A percentile compares a stretch with the other conserved stretches of the same genome.
phyloP scores from a whole-genome alignment of 1,139 yeast genomes.

The Meyerozyma carpophila region DNA sequence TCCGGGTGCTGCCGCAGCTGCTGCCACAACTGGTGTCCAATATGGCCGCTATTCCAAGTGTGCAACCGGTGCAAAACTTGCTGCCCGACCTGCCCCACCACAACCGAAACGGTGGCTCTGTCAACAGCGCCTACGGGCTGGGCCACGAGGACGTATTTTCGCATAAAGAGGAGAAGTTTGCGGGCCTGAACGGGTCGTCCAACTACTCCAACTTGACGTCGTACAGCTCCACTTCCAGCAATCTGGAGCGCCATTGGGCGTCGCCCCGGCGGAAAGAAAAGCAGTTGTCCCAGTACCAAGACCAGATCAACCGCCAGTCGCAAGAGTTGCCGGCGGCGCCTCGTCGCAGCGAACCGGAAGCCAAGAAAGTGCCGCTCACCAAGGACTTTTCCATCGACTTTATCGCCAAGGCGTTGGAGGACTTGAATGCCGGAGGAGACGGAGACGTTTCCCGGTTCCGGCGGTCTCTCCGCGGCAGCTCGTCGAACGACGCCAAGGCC shows the following conservation, averaged over 20 bases:
- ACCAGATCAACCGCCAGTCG: constrained; percentile 33
- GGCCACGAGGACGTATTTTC: constrained; percentile 28
- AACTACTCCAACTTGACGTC: constrained; percentile 48
- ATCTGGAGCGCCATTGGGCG: constrained; percentile 44
- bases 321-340: constrained; percentile 19
- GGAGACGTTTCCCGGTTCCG: constrained; percentile 48
- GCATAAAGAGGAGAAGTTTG: constrained; percentile 11
- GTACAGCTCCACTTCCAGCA: constrained; percentile 26
- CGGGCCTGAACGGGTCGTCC: constrained; percentile 28
- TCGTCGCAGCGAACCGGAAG: constrained; percentile 11
- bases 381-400: constrained; percentile 45
- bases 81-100: background rate
- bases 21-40: background rate
- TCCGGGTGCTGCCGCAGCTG: background rate
- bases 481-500: constrained; percentile 9
- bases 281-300: constrained; percentile 34
- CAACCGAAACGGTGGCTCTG: background rate
- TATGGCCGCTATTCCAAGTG: too few relatives aligned
- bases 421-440: constrained; percentile 59
- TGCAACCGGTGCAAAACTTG: background rate
- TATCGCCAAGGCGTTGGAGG: constrained; percentile 58
- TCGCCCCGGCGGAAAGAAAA: constrained; percentile 43
- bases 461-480: constrained; percentile 28
- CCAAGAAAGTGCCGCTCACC: constrained; percentile 27
- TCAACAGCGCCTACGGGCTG: background rate